Evolutionary conservation across 2,329 filamentous ascomycete genomes (phyloP), one percentile per base, ranked within the genome.

Genomic region (Endothia cerciana): DNA sequence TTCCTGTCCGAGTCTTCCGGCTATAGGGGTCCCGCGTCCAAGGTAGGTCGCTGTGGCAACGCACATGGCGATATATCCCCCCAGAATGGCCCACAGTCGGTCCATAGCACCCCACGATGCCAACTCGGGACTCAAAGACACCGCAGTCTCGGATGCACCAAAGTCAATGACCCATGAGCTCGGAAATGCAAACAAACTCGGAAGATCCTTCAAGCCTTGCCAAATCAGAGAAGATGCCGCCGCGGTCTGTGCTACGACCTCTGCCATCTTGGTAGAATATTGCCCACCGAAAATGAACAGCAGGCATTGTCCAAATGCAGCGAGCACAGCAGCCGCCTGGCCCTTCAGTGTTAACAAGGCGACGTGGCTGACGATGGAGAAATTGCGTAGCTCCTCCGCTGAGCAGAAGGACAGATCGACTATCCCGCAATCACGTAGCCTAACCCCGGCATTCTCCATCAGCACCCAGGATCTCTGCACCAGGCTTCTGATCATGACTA

Each of bases 21-120:
- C 89, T 69, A 97, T 85, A 0, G 91, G 87, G 6, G 85, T 85
- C 33, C 90, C 90, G 65, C 90, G 84, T 65, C 88, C 89, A 38
- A 98, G 83, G 75, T 98, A 99, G 1, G 94, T 79, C 30, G 91
- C 88, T 2, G 93, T 92, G 40, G 91, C 76, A 55, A 91, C 73
- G 13, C 90, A 92, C 47, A 97, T 84, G 57, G 93, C 89, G 0
- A 88, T 74, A 74, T 99, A 99, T 15, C 95, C 95, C 58, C 90
- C 84, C 1, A 93, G 72, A 47, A 97, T 91, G 17, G 94, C 93
- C 79, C 84, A 87, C 65, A 86, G 84, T 38, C 87, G 81, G 75
- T 91, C 90, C 19, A 83, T 81, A 36, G 83, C 82, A 66, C 85
- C 84, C 91, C 91, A 94, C 62, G 87, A 83, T 1, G 88, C 88